phyloP scores from a whole-genome alignment of 768 basidiomycete genomes.

The Russula vinacea region DNA sequence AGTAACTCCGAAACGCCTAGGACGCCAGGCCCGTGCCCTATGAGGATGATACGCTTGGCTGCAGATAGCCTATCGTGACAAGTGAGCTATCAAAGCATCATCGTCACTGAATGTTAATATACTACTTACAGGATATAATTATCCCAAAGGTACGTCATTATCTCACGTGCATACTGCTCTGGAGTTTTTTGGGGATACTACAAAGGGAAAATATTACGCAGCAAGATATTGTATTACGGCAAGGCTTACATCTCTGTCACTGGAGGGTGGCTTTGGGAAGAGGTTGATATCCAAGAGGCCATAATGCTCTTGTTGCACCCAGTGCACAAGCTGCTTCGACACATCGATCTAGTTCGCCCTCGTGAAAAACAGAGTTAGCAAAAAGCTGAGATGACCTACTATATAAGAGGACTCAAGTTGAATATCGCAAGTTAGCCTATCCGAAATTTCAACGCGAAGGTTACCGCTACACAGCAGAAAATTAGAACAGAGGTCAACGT shows the following conservation, averaged over 20 bases:
- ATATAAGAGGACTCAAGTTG: conserved; percentile 81
- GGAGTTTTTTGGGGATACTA: conserved; percentile 30
- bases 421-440: conserved; percentile 66
- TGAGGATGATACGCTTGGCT: conserved; percentile 69
- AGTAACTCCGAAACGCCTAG: conserved; percentile 72
- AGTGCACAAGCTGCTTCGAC: conserved; percentile 72
- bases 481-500: conserved; percentile 4
- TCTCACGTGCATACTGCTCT: conserved; percentile 47
- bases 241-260: conserved; percentile 25
- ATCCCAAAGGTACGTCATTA: conserved; percentile 90
- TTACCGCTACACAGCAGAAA: conserved; percentile 61
- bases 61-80: conserved; percentile 55
- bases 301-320: conserved; percentile 66
- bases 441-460: conserved; percentile 77
- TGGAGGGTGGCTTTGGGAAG: conserved; percentile 46
- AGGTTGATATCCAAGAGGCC: conserved; percentile 86
- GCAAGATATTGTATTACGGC: neutral
- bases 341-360: conserved; percentile 69
- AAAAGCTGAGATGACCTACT: conserved; percentile 42
- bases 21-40: conserved; percentile 88
- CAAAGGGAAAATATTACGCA: neutral
- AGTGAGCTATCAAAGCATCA: neutral
- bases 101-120: conserved; percentile 1
- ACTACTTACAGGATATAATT: conserved; percentile 80
- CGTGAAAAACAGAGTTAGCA: conserved; percentile 1